These are phyloP conservation scores for Excoecaria agallocha DNA, from an alignment of 345 rosid species.

Conservation along the genomic window DNA sequence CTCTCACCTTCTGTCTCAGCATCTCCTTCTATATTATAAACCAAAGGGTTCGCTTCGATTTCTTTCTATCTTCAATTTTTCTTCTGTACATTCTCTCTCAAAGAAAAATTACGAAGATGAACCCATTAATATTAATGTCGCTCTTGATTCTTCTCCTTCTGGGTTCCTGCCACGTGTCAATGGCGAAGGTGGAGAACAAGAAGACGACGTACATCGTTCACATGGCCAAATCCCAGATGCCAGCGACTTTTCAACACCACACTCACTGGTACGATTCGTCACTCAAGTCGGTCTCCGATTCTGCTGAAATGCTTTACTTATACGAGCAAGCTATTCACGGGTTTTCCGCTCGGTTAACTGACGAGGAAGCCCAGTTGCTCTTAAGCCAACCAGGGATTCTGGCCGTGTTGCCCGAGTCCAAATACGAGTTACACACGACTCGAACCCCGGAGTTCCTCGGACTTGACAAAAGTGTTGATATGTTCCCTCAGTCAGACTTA, in stretches of 20 bases:
- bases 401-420: conserved; percentile 36
- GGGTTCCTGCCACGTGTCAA: conserved; percentile 37
- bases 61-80: not conserved
- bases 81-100: not conserved
- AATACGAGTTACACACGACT: conserved; percentile 41
- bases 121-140: conserved; percentile 6
- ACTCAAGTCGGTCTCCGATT: conserved; percentile 25
- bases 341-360: conserved; percentile 25
- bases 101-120: conserved; percentile 8
- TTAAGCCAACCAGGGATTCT: conserved; percentile 39
- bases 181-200: conserved; percentile 5
- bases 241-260: conserved; percentile 44
- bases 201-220: conserved; percentile 80
- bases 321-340: conserved; percentile 31
- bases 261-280: conserved; percentile 33
- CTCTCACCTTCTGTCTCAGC: not conserved
- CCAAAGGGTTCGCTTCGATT: not conserved
- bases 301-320: conserved; percentile 27
- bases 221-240: conserved; percentile 80
- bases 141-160: conserved; percentile 30
- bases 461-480: conserved; percentile 23
- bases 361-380: conserved; percentile 32
- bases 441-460: conserved; percentile 44
- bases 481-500: conserved; percentile 30
- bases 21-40: not conserved